Conservation (phyloP, 768 basidiomycete species). For the Neoboletus brunneissimus region DNA sequence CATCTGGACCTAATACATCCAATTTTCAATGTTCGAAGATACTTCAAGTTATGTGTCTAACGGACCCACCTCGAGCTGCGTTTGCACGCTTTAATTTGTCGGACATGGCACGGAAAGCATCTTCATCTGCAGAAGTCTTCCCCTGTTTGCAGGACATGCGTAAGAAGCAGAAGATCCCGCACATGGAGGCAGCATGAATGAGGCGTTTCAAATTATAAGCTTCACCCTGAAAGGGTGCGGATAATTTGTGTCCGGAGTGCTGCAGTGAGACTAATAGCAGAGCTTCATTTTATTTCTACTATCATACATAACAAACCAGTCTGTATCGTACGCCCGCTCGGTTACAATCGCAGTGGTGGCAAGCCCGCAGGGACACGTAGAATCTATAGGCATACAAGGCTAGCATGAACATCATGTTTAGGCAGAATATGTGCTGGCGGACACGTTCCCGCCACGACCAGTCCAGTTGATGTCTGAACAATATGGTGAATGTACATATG, state of each 20-base stretch:
- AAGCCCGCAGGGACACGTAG: background rate
- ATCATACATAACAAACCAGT: constrained; percentile 10
- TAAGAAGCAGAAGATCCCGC: constrained; percentile 63
- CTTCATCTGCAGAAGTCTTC: background rate
- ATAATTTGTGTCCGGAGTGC: background rate
- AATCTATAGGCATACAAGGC: constrained; percentile 19
- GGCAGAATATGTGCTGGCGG: constrained; percentile 80
- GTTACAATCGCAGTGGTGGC: constrained; percentile 12
- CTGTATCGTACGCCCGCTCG: constrained; percentile 12
- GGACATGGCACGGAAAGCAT: constrained; percentile 24
- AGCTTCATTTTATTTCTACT: constrained; percentile 13
- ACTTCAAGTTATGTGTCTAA: background rate
- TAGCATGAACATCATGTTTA: constrained; percentile 30
- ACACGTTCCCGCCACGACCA: constrained; percentile 93
- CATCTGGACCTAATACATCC: constrained; percentile 59
- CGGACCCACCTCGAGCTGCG: constrained; percentile 50
- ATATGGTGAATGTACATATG: background rate
- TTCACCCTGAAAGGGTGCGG: no score
- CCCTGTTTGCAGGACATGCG: constrained; percentile 15
- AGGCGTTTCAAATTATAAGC: background rate
- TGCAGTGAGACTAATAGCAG: background rate
- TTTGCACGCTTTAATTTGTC: constrained; percentile 47
- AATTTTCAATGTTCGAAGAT: background rate
- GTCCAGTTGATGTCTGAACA: constrained; percentile 94
- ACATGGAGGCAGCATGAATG: constrained; percentile 43